Percentiles rank a stretch among this genome's conserved stretches.
phyloP scores from a whole-genome alignment of 2,329 filamentous ascomycete species.

The Colletotrichum endophyticum region DNA sequence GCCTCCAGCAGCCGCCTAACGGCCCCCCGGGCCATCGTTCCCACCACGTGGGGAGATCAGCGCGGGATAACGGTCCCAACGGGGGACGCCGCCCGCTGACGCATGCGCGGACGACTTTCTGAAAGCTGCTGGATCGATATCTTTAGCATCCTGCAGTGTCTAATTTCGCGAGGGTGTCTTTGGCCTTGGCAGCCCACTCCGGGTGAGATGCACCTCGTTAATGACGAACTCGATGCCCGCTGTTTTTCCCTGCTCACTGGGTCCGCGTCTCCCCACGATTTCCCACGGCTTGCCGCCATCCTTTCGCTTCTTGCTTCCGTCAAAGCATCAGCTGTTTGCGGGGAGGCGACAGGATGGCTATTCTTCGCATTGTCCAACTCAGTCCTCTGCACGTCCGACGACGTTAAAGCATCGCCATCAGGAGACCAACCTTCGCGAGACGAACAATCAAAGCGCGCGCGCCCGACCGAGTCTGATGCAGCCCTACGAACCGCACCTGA shows the following conservation, averaged over 20 bases:
- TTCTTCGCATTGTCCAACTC: neutral
- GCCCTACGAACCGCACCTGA: neutral
- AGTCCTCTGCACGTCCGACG: neutral
- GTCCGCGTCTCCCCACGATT: neutral
- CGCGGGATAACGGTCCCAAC: neutral
- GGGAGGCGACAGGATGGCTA: neutral
- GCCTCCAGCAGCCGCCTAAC: neutral
- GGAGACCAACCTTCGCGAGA: neutral
- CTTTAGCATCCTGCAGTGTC: slow-evolving; percentile 10
- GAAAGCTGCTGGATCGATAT: neutral
- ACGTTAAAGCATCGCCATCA: neutral
- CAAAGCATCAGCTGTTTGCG: neutral
- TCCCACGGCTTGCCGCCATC: neutral
- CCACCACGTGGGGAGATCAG: slow-evolving; percentile 14
- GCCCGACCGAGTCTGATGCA: neutral
- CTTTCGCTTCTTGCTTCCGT: neutral
- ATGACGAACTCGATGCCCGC: slow-evolving; percentile 16
- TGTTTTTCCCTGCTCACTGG: neutral
- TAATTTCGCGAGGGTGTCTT: slow-evolving; percentile 14
- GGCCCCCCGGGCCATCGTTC: neutral
- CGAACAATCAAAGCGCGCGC: neutral
- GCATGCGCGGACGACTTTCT: neutral
- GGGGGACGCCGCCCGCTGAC: neutral
- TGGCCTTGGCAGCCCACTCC: slow-evolving; percentile 14
- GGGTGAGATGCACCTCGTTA: neutral